A percentile compares a stretch with the other conserved stretches of the same genome.
Conservation (phyloP, 2,329 filamentous ascomycete species). For the Colletotrichum sansevieriae region DNA sequence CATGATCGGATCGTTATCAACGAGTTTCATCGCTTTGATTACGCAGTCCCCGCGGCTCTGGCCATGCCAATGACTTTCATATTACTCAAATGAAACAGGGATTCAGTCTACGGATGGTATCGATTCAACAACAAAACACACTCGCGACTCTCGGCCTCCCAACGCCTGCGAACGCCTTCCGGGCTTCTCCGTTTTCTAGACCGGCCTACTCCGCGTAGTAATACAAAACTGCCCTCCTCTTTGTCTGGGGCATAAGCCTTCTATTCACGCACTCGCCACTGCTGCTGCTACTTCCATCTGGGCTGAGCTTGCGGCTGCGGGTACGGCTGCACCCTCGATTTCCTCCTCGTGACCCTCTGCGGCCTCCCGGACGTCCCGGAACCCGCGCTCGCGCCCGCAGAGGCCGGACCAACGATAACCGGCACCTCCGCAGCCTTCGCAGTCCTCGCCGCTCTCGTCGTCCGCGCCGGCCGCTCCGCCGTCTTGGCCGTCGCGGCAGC, state of each 20-base stretch:
- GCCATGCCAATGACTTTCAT: not conserved
- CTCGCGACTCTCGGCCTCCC: not conserved
- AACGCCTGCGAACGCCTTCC: not conserved
- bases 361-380: conserved; percentile 15
- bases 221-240: too few relatives aligned
- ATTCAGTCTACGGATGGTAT: conserved; percentile 19
- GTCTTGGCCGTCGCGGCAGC: not conserved
- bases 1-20: too few relatives aligned
- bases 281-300: conserved; percentile 25
- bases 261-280: too few relatives aligned
- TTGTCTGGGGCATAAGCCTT: too few relatives aligned
- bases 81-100: not conserved
- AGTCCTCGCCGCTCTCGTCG: conserved; percentile 3
- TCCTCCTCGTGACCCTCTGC: conserved; percentile 28
- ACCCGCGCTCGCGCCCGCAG: conserved; percentile 1
- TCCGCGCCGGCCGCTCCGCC: not conserved
- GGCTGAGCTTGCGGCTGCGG: conserved; percentile 25
- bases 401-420: not conserved
- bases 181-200: not conserved
- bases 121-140: not conserved
- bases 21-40: not conserved
- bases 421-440: not conserved
- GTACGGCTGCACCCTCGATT: conserved; percentile 31
- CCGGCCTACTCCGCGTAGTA: not conserved
- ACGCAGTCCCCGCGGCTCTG: too few relatives aligned